Evolutionary conservation across 805 yeast species (phyloP).

Genomic region (Blastobotrys americana): DNA sequence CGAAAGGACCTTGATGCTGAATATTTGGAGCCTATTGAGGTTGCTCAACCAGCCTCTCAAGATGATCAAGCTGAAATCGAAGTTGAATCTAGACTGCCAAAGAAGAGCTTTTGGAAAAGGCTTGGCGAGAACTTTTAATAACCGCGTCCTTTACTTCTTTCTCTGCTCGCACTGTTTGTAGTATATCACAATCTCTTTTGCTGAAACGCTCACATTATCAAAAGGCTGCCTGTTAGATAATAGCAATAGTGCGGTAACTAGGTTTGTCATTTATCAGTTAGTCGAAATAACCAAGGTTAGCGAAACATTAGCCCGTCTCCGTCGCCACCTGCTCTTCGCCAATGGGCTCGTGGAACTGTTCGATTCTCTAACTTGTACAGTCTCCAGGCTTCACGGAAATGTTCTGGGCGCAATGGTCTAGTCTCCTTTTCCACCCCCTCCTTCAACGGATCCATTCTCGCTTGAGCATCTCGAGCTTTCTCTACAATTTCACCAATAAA

Average conservation of each 20-base stretch:
- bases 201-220: too few species aligned
- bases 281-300: too few species aligned
- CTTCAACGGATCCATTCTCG: conserved; percentile 35
- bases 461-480: conserved; percentile 65
- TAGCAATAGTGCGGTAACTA: too few species aligned
- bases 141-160: background rate
- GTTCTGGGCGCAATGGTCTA: conserved; percentile 69
- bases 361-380: conserved; percentile 61
- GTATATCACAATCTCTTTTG: too few species aligned
- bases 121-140: conserved; percentile 7
- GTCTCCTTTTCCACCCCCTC: conserved; percentile 18
- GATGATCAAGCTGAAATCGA: background rate
- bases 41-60: background rate
- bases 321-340: conserved; percentile 67
- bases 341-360: conserved; percentile 52
- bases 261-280: too few species aligned
- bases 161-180: too few species aligned
- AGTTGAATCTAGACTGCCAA: background rate
- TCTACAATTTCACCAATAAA: conserved; percentile 88
- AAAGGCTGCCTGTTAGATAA: too few species aligned
- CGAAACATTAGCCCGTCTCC: conserved; percentile 66
- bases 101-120: conserved; percentile 4
- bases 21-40: background rate
- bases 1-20: conserved; percentile 30
- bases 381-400: conserved; percentile 84